Evolutionary conservation across 352 stramenopile genomes (phyloP).

Genomic region (Phytopythium delawarense): DNA sequence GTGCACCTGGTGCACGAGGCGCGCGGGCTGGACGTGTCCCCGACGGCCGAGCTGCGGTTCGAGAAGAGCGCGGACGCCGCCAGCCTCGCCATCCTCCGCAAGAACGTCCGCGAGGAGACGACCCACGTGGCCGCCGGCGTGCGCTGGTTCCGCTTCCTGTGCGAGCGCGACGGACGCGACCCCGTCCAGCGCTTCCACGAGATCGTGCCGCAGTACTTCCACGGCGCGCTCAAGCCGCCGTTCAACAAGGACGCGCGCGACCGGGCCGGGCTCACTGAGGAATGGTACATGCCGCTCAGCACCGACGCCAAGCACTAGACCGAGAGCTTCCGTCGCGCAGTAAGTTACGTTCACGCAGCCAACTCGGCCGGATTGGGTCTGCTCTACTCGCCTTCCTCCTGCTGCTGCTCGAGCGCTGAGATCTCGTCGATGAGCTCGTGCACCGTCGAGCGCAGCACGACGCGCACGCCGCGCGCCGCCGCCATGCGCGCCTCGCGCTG

Average conservation of each 20-base stretch:
- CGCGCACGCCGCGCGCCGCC: slow-evolving; percentile 45
- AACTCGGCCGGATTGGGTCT: neutral
- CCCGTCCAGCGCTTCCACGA: slow-evolving; percentile 40
- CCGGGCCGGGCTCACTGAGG: slow-evolving; percentile 35
- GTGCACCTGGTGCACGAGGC: slow-evolving; percentile 62
- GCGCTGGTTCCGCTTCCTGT: slow-evolving; percentile 40
- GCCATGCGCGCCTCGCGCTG: slow-evolving; percentile 58
- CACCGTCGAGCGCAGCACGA: slow-evolving; percentile 68
- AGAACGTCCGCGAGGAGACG: slow-evolving; percentile 50
- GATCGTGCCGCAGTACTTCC: slow-evolving; percentile 46
- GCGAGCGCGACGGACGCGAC: slow-evolving; percentile 24
- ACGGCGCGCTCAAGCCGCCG: slow-evolving; percentile 43
- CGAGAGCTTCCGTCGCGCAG: neutral
- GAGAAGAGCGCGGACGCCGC: slow-evolving; percentile 35
- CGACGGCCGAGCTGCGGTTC: slow-evolving; percentile 41
- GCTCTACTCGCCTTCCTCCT: neutral
- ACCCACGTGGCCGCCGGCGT: slow-evolving; percentile 40
- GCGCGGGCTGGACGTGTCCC: slow-evolving; percentile 48
- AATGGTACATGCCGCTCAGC: slow-evolving; percentile 46
- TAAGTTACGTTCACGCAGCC: neutral
- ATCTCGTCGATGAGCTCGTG: slow-evolving; percentile 81
- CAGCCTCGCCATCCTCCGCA: slow-evolving; percentile 39
- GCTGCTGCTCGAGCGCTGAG: slow-evolving; percentile 28
- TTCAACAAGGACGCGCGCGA: slow-evolving; percentile 52
- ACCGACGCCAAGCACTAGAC: neutral